phyloP scores from a whole-genome alignment of 306 rosid genomes.

The Pyrus communis region DNA sequence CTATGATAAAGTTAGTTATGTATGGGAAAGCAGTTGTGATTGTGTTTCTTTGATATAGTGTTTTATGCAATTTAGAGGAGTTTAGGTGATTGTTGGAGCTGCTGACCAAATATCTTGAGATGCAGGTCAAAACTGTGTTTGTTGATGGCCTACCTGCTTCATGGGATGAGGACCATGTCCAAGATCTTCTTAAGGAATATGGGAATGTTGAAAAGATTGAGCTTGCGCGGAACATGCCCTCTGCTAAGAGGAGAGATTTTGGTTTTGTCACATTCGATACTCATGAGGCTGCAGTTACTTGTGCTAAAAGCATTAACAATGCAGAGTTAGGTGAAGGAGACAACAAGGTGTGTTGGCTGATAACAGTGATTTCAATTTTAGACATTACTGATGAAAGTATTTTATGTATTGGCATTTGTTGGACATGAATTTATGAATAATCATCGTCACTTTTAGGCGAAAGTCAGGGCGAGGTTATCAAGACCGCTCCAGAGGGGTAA shows the following conservation, averaged over 20 bases:
- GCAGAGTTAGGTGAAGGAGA: slow-evolving; percentile 90
- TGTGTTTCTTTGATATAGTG: not conserved
- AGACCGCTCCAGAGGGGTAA: slow-evolving; percentile 95
- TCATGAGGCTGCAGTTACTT: slow-evolving; percentile 78
- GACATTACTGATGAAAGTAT: not conserved
- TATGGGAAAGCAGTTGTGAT: not conserved
- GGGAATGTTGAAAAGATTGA: slow-evolving; percentile 79
- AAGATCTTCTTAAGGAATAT: slow-evolving; percentile 62
- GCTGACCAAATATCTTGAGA: slow-evolving; percentile 22
- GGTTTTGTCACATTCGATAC: slow-evolving; percentile 92
- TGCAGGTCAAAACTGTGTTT: slow-evolving; percentile 95
- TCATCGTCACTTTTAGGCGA: slow-evolving; percentile 51
- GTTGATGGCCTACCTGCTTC: slow-evolving; percentile 89
- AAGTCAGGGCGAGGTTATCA: slow-evolving; percentile 92
- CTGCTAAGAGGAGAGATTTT: slow-evolving; percentile 91
- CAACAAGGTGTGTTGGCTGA: slow-evolving; percentile 54
- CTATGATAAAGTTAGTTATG: not conserved
- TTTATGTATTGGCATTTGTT: not conserved
- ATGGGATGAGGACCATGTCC: slow-evolving; percentile 85
- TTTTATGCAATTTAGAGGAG: not conserved
- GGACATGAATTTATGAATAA: slow-evolving; percentile 2
- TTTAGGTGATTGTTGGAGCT: slow-evolving; percentile 3
- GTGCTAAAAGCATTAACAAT: slow-evolving; percentile 84
- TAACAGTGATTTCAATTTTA: not conserved
- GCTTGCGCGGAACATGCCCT: slow-evolving; percentile 96